phyloP scores from a whole-genome alignment of 495 filamentous ascomycete species.

The Penicillium lividum region DNA sequence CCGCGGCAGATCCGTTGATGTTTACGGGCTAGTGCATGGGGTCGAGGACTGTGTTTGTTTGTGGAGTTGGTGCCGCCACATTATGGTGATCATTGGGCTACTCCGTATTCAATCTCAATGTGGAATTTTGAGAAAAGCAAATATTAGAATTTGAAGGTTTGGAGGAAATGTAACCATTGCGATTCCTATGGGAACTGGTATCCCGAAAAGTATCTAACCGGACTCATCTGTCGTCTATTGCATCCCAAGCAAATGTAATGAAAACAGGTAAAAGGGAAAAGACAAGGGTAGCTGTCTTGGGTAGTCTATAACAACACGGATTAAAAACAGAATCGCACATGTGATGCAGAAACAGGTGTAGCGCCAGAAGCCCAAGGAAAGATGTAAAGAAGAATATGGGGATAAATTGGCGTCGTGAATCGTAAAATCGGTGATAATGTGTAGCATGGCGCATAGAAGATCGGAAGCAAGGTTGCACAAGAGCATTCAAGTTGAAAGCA shows the following conservation, averaged over 20 bases:
- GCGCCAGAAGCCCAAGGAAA: slow-evolving; percentile 1
- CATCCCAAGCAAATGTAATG: background rate
- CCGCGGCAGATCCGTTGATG: background rate
- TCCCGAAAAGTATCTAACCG: background rate
- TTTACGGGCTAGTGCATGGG: background rate
- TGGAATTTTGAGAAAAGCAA: too few relatives aligned
- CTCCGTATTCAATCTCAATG: too few relatives aligned
- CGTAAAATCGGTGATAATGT: slow-evolving; percentile 2
- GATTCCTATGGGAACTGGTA: background rate
- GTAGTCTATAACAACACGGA: background rate
- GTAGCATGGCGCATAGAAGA: slow-evolving; percentile 1
- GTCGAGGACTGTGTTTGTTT: background rate
- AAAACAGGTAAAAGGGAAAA: background rate
- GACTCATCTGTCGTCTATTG: background rate
- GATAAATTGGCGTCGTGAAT: slow-evolving; percentile 3
- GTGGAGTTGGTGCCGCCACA: too few relatives aligned
- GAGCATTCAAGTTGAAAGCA: background rate
- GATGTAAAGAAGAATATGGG: background rate
- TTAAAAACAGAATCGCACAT: background rate
- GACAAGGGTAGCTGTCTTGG: background rate
- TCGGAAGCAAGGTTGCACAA: background rate
- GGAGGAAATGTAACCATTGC: background rate
- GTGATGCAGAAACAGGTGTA: background rate
- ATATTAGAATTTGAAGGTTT: too few relatives aligned
- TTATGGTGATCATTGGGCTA: too few relatives aligned